Evolutionary conservation across 345 rosid genomes (phyloP), one percentile per base, ranked within the genome.

Genomic region (Gossypium raimondii): DNA sequence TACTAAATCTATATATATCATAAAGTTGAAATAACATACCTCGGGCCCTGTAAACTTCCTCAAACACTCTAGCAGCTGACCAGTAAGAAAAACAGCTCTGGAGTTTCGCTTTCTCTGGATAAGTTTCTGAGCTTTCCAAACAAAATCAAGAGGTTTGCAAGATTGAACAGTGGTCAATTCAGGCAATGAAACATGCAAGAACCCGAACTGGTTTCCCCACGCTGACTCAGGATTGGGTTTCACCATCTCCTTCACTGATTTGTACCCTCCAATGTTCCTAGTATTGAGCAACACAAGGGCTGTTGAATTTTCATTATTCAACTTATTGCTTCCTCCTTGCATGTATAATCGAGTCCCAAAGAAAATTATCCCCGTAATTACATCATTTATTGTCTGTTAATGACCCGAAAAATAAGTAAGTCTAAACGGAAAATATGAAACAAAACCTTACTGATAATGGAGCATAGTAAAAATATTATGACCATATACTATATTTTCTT

Each of bases 281-380:
- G 91, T 87, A 22, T 86, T 87, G 4, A 87, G 84, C 75, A 86
- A 53, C 73, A 86, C 88, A 44, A 87, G n/a, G 13, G 89, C 85
- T 2, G 89, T 87, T 2, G 85, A 67, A 16, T 76, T 50, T 65
- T 62, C 75, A 10, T 69, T 61, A 4, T 44, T 73, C 41, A 74
- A 76, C 52, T 77, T 66, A 1, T 71, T 14, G 14, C 68, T 53
- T 14, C 56, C 76, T 57, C 67, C 61, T 51, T 67, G 70, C 87
- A 86, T 86, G 82, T 86, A 87, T 48, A 84, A 41, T 65, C 86
- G 79, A 59, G 82, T 77, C 11, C 87, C 89, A 0, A 80, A 74
- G 85, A 86, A 84, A 68, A 87, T 78, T 62, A 72, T 72, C 4
- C 91, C 91, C 4, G 83, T 56, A 2, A 87, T 82, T 18, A 86